These are phyloP conservation scores for Furcasterigmium sp. DNA, from an alignment of 2,329 filamentous ascomycete species.

Conservation along the genomic window DNA sequence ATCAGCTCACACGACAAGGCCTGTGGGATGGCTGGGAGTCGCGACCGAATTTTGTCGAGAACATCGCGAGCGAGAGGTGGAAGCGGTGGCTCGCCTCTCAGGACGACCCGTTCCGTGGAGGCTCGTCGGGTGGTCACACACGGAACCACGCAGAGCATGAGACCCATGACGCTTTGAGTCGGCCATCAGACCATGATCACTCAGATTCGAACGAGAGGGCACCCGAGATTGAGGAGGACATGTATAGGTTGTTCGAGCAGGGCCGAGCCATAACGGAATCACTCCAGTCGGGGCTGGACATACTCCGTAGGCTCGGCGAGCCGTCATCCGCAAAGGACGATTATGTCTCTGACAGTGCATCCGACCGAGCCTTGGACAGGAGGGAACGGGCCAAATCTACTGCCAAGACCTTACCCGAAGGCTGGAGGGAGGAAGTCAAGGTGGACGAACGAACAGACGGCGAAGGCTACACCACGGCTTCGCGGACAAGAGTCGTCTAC, in stretches of 20 bases:
- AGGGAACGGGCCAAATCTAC: too few species aligned
- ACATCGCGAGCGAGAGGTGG: slow-evolving; percentile 10
- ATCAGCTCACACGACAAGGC: slow-evolving; percentile 12
- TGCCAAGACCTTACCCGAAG: slow-evolving; percentile 6
- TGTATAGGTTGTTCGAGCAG: neutral
- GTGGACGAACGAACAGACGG: slow-evolving; percentile 8
- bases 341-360: too few species aligned
- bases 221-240: neutral
- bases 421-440: slow-evolving; percentile 10
- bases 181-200: too few species aligned
- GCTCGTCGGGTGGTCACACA: too few species aligned
- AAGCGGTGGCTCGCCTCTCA: slow-evolving; percentile 10
- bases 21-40: slow-evolving; percentile 13
- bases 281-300: neutral
- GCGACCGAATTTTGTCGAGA: slow-evolving; percentile 8
- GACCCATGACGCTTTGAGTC: neutral
- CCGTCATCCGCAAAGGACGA: too few species aligned
- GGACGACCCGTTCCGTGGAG: slow-evolving; percentile 8
- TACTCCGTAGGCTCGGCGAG: too few species aligned
- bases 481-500: slow-evolving; percentile 10
- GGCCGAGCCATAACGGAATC: neutral
- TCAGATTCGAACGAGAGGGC: neutral
- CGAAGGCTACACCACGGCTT: slow-evolving; percentile 9
- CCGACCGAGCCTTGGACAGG: too few species aligned
- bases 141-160: neutral